Evolutionary conservation across 2,329 filamentous ascomycete genomes (phyloP), one percentile per base, ranked within the genome.

Genomic region (Fusarium sp.): DNA sequence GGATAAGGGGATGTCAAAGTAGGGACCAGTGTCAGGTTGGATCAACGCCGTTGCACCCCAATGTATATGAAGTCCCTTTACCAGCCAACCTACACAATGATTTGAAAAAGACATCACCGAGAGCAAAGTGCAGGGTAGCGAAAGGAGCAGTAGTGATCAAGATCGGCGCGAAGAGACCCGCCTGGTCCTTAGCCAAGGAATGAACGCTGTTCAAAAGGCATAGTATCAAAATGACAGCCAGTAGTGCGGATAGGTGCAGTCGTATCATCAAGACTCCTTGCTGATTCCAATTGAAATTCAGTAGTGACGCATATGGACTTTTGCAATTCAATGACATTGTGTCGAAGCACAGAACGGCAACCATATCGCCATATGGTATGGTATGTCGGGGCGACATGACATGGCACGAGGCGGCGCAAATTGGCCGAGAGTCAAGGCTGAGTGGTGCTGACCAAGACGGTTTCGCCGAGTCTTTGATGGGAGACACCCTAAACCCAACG

Each of bases 231-330:
- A 40, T 52, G 49, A 51, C 44, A 56, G 48, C n/a, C 27, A 40
- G 24, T 58, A 41, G 48, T 64, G 53, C 61, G 13, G 27, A 59
- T 24, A 46, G 52, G 47, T 20, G 53, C n/a, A 32, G 52, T 41
- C 59, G 40, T 46, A 61, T 48, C 46, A 32, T 56, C 57, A 24
- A 40, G 20, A 25, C 57, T n/a, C 34, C 42, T 41, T 52, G 22
- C 41, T 42, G 61, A 68, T 63, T 46, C 56, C 59, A 47, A 71
- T 70, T 71, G 63, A 71, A 69, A 69, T 71, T 71, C 34, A 45
- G 44, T 40, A 55, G 64, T 67, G 59, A 71, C 53, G 58, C 51
- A 52, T 45, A 65, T 42, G 58, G 51, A 65, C 60, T 65, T 57
- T 61, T 46, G 58, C 27, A 40, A 27, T 34, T 68, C 51, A 45